Evolutionary conservation across 2,329 filamentous ascomycete genomes (phyloP).

Genomic region (Penicillium sp.): DNA sequence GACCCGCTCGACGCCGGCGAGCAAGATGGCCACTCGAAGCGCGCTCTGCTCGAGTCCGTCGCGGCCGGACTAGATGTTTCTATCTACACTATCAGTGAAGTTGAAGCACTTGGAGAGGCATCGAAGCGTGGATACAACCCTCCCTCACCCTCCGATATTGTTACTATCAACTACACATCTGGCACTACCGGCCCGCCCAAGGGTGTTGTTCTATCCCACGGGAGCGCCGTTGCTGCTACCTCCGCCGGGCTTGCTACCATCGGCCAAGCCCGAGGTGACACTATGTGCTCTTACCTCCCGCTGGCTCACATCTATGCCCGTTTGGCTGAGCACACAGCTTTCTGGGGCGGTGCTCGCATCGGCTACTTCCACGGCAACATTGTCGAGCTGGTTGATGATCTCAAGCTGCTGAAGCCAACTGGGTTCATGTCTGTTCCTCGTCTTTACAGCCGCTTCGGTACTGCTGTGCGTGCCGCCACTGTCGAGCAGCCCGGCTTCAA

Average conservation of each 20-base stretch:
- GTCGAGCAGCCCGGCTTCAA: slow-evolving; percentile 78
- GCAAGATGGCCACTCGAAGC: slow-evolving; percentile 75
- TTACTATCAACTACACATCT: slow-evolving; percentile 74
- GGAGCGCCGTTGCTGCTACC: slow-evolving; percentile 75
- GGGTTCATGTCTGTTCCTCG: slow-evolving; percentile 87
- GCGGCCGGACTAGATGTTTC: slow-evolving; percentile 74
- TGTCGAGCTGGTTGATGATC: slow-evolving; percentile 80
- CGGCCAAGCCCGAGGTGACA: slow-evolving; percentile 61
- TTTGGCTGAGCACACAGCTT: slow-evolving; percentile 74
- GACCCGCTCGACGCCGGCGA: slow-evolving; percentile 84
- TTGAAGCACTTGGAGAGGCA: slow-evolving; percentile 78
- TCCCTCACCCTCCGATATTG: slow-evolving; percentile 73
- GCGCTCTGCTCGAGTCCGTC: slow-evolving; percentile 73
- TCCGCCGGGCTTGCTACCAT: slow-evolving; percentile 62
- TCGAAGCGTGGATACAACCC: slow-evolving; percentile 72
- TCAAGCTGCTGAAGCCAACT: slow-evolving; percentile 84
- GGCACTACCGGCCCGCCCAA: slow-evolving; percentile 68
- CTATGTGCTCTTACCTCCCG: slow-evolving; percentile 84
- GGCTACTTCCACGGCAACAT: slow-evolving; percentile 97
- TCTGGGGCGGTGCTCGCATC: slow-evolving; percentile 74
- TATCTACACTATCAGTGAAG: slow-evolving; percentile 77
- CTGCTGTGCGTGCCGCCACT: slow-evolving; percentile 78
- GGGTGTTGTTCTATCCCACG: slow-evolving; percentile 74
- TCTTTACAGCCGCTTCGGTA: slow-evolving; percentile 87
- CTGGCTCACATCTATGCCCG: slow-evolving; percentile 94